Percentiles rank a stretch among this genome's conserved stretches.
Conservation (phyloP, 768 basidiomycete species). For the Termitomyces bulborhizus region DNA sequence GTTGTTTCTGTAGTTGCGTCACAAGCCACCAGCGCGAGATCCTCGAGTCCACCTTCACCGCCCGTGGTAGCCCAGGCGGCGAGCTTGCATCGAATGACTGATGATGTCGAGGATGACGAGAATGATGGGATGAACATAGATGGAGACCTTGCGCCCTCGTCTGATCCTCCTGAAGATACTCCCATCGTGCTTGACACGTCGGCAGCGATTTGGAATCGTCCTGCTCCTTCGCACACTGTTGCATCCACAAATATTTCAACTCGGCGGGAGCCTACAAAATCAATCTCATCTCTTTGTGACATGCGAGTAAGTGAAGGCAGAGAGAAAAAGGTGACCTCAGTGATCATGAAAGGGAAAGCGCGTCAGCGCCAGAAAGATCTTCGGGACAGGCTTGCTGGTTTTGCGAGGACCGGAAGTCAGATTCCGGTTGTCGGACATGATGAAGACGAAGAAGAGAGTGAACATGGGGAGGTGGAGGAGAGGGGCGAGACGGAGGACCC, state of each 20-base stretch:
- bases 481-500: background rate
- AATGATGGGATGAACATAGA: conserved; percentile 8
- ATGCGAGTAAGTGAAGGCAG: background rate
- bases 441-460: conserved; percentile 12
- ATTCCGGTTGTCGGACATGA: conserved; percentile 12
- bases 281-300: background rate
- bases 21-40: background rate
- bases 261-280: background rate
- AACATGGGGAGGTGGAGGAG: conserved; percentile 17
- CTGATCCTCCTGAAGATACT: background rate
- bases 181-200: conserved; percentile 43
- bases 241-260: background rate
- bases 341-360: background rate
- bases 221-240: background rate
- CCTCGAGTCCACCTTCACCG: background rate
- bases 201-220: conserved; percentile 36
- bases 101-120: background rate
- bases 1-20: background rate
- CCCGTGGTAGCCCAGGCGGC: background rate
- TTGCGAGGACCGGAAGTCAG: conserved; percentile 46
- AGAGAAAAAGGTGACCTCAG: background rate
- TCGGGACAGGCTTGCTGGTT: conserved; percentile 42
- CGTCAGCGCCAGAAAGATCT: conserved; percentile 25
- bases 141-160: background rate
- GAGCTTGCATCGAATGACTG: background rate